Percentiles rank a stretch among this genome's conserved stretches.
Evolutionary conservation across 2,329 filamentous ascomycete species (phyloP).

Genomic region (Stagonosporopsis chrysanthemi): DNA sequence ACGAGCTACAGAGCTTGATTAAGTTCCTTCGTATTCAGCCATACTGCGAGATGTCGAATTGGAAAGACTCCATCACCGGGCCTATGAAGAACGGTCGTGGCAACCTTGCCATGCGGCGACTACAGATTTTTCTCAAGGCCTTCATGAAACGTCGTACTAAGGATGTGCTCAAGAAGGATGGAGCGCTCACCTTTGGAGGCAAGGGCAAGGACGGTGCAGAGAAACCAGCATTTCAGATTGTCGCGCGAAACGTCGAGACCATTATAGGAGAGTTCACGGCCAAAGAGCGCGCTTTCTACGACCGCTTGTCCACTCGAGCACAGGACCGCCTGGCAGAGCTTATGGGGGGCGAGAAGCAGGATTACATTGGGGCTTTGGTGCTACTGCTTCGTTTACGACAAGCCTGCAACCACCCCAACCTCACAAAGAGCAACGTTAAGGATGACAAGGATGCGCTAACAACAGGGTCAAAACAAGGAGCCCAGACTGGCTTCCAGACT

Average conservation of each 20-base stretch:
- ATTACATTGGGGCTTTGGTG: slow-evolving; percentile 93
- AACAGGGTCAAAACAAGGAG: slow-evolving; percentile 61
- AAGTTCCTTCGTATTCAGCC: slow-evolving; percentile 91
- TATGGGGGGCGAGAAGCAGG: slow-evolving; percentile 80
- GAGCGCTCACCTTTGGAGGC: slow-evolving; percentile 78
- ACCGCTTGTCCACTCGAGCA: slow-evolving; percentile 81
- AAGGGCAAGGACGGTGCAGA: slow-evolving; percentile 65
- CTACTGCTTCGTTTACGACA: slow-evolving; percentile 89
- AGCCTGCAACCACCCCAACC: slow-evolving; percentile 90
- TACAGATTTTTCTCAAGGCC: slow-evolving; percentile 84
- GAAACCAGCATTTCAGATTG: slow-evolving; percentile 83
- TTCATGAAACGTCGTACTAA: slow-evolving; percentile 99
- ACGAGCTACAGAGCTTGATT: slow-evolving; percentile 93
- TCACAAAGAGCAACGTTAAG: slow-evolving; percentile 84
- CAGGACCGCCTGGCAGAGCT: slow-evolving; percentile 87
- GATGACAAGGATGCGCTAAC: slow-evolving; percentile 87
- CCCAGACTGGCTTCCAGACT: slow-evolving; percentile 45
- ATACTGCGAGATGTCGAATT: slow-evolving; percentile 83
- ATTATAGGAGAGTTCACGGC: slow-evolving; percentile 79
- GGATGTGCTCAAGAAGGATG: slow-evolving; percentile 89
- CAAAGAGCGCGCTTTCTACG: slow-evolving; percentile 85
- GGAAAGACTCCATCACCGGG: slow-evolving; percentile 89
- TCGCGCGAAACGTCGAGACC: slow-evolving; percentile 85
- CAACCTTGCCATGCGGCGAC: slow-evolving; percentile 83
- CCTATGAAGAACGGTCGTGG: slow-evolving; percentile 92